Evolutionary conservation across 441 rosid genomes (phyloP).

Genomic region (Adansonia gregorii): DNA sequence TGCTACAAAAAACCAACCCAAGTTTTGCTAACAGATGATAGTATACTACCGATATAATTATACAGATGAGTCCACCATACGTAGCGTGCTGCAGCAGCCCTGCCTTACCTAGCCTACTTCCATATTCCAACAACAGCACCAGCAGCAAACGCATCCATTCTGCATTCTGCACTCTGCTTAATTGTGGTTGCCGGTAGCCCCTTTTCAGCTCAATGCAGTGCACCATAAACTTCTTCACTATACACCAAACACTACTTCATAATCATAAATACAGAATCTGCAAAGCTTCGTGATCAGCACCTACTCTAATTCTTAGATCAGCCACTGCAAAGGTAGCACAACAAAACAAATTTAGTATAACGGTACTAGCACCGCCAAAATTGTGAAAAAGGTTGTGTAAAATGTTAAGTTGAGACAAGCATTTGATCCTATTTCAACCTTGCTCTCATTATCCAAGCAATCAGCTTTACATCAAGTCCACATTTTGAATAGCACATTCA

Average conservation of each 20-base stretch:
- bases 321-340: constrained; percentile 15
- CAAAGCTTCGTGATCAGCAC: constrained; percentile 35
- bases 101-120: not conserved
- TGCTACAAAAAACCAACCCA: constrained; percentile 34
- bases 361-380: not conserved
- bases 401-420: not conserved
- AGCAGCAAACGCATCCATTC: constrained; percentile 18
- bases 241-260: constrained; percentile 37
- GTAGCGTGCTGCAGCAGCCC: constrained; percentile 29
- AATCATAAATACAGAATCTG: constrained; percentile 24
- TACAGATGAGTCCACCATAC: constrained; percentile 25
- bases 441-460: not conserved
- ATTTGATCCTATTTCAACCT: not conserved
- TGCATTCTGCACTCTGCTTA: not conserved
- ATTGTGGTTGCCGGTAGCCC: constrained; percentile 8
- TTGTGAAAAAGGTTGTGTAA: not conserved
- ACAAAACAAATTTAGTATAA: not conserved
- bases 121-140: not conserved
- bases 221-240: constrained; percentile 32
- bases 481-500: not conserved
- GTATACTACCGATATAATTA: constrained; percentile 36
- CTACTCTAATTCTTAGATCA: constrained; percentile 41
- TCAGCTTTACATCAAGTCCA: not conserved
- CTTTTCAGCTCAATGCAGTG: not conserved
- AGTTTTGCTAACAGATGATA: constrained; percentile 34